Conservation (phyloP, 441 rosid genomes). For the Adansonia rubrostipa region DNA sequence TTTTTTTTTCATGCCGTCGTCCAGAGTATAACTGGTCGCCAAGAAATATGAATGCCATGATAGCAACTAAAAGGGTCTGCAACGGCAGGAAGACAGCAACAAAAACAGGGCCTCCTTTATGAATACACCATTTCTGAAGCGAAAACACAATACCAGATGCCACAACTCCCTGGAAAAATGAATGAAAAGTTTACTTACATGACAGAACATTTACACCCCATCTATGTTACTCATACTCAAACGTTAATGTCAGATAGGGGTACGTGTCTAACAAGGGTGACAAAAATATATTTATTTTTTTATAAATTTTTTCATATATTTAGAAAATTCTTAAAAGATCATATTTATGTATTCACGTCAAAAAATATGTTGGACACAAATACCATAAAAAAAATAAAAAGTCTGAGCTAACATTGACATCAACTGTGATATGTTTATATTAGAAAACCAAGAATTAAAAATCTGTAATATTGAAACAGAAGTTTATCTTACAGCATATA, state of each 20-base stretch:
- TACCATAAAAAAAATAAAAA: no score
- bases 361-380: no score
- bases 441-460: neutral
- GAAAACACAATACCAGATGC: constrained; percentile 75
- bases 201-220: neutral
- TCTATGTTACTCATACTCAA: no score
- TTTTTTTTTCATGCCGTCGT: constrained; percentile 42
- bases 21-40: constrained; percentile 77
- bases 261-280: no score
- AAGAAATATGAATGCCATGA: constrained; percentile 65
- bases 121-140: constrained; percentile 81
- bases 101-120: constrained; percentile 75
- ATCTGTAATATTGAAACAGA: neutral
- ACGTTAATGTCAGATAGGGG: no score
- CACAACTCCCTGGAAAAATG: constrained; percentile 62
- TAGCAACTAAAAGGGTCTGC: constrained; percentile 72
- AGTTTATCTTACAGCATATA: constrained; percentile 54
- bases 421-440: neutral
- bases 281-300: no score
- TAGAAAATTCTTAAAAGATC: no score
- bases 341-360: no score
- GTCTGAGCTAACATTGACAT: no score
- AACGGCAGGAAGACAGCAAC: constrained; percentile 84
- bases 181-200: neutral
- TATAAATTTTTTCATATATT: no score